These are phyloP conservation scores for Tephrocybe sp. DNA, from an alignment of 768 basidiomycete genomes.

Conservation along the genomic window DNA sequence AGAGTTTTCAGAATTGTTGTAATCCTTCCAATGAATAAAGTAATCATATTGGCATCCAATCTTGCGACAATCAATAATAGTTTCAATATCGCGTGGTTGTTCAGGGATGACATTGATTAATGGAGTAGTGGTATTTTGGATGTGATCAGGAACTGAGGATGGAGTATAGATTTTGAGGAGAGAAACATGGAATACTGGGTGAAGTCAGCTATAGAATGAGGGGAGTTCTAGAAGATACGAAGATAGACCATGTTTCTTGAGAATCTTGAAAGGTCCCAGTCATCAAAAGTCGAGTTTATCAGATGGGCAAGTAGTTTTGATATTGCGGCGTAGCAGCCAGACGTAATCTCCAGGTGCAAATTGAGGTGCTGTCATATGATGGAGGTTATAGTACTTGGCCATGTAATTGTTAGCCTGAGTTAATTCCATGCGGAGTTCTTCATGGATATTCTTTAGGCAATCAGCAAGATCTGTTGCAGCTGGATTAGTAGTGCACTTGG, in stretches of 20 bases:
- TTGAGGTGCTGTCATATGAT: not conserved
- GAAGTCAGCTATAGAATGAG: not conserved
- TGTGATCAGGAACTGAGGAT: not conserved
- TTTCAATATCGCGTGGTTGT: not conserved
- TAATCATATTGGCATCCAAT: slow-evolving; percentile 4
- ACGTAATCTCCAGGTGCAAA: not conserved
- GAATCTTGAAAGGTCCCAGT: slow-evolving; percentile 6
- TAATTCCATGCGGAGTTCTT: slow-evolving; percentile 1
- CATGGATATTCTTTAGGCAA: slow-evolving; percentile 3
- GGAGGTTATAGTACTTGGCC: slow-evolving; percentile 7
- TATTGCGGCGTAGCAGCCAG: slow-evolving; percentile 4
- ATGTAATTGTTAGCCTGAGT: slow-evolving; percentile 6
- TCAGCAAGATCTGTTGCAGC: slow-evolving; percentile 3
- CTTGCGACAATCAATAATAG: slow-evolving; percentile 7
- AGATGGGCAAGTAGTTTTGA: not conserved
- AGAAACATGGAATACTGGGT: slow-evolving; percentile 7
- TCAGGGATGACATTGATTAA: not conserved
- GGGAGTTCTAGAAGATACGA: slow-evolving; percentile 4
- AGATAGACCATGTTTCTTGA: not conserved
- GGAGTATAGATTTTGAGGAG: slow-evolving; percentile 8
- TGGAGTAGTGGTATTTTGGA: slow-evolving; percentile 11
- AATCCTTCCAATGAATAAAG: not conserved
- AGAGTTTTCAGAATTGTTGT: slow-evolving; percentile 13
- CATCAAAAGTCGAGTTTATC: slow-evolving; percentile 7
- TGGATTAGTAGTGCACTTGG: slow-evolving; percentile 1